Evolutionary conservation across 176 grass and related monocot genomes (phyloP).

Genomic region (barley (Hordeum vulgare)): MorexV3_pseudomolecules_assembly NC_058520.1:104534594-104535093

Average conservation of each 20-base stretch:
- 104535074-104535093: constrained; percentile 43
- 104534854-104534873: neutral
- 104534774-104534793: neutral
- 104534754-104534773: neutral
- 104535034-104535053: constrained; percentile 71
- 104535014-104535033: constrained; percentile 69
- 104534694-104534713: neutral
- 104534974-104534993: constrained; percentile 51
- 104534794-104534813: neutral
- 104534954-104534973: constrained; percentile 70
- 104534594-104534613: neutral
- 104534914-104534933: constrained; percentile 62
- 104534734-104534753: constrained; percentile 19
- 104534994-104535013: constrained; percentile 42
- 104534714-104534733: neutral
- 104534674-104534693: constrained; percentile 9
- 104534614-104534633: neutral
- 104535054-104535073: constrained; percentile 56
- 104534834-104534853: neutral
- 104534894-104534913: constrained; percentile 58
- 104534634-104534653: neutral
- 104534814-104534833: neutral
- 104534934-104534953: constrained; percentile 86
- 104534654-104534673: neutral
- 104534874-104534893: neutral